Evolutionary conservation across 2,329 filamentous ascomycete species (phyloP), one percentile per base, ranked within the genome.

Genomic region (Paecilomyces dactylethromorphus): DNA sequence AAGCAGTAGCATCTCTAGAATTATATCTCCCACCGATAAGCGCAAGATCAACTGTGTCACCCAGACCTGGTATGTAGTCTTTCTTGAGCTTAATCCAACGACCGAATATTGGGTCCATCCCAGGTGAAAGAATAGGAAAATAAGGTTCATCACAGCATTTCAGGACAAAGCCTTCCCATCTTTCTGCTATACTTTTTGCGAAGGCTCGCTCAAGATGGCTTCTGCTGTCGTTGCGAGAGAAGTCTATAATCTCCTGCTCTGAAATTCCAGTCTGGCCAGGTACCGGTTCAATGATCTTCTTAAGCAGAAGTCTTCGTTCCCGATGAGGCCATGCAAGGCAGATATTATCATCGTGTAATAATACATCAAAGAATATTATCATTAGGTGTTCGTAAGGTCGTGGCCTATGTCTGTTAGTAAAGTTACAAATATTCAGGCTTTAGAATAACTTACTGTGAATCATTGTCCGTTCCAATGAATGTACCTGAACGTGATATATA

Each of bases 21-120:
- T 91, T 84, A 65, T 88, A 92, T 18, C 85, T 84, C 5, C 85
- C 92, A 0, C 90, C 92, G 2, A 96, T 78, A 1, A 93, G 81
- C 1, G 89, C 87, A 68, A 96, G 90, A 70, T 96, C 92, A 10
- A 89, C 89, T 31, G 91, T 85, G 60, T 95, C 92, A 0, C 91
- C 91, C 69, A 93, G 84, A 2, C 85, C 85, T 26, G 82, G 80
- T 39, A 96, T 83, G 66, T 95, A 96, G 67, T 94, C 90, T 67
- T 91, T 91, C 73, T 96, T 96, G 50, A 96, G 74, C 74, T 96
- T 96, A 67, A 96, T 90, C 69, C 86, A 88, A 78, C 31, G 79
- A 62, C 65, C 74, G 64, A 65, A 53, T 63, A 66, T 68, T 59
- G 53, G 65, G 58, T 66, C 66, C 21, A 58, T 69, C 52, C 64